Conservation (phyloP, 176 grass and related monocot species). For the Luzula sylvatica region DNA sequence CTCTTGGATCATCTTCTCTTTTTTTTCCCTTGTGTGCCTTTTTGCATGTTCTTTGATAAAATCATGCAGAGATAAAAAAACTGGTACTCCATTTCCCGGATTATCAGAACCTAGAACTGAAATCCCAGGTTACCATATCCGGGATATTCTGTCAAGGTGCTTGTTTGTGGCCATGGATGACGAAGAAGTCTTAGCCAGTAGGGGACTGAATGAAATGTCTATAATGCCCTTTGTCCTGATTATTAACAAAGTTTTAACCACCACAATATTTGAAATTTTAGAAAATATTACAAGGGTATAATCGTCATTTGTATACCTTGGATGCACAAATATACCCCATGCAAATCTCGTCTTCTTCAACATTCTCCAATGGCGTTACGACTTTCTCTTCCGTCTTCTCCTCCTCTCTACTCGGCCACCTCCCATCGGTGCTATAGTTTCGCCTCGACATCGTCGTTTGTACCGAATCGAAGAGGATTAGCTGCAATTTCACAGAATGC, state of each 20-base stretch:
- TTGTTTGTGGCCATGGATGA: neutral
- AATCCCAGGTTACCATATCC: too few species aligned
- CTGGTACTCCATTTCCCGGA: too few species aligned
- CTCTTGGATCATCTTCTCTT: too few species aligned
- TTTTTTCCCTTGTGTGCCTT: too few species aligned
- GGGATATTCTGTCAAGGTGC: too few species aligned
- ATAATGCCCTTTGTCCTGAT: constrained; percentile 3
- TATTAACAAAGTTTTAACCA: neutral
- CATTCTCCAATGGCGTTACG: constrained; percentile 53
- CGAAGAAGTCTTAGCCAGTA: neutral
- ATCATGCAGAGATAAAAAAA: too few species aligned
- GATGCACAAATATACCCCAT: neutral
- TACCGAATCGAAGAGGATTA: neutral
- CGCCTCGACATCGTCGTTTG: constrained; percentile 18
- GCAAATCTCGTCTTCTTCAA: neutral
- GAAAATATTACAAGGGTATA: neutral
- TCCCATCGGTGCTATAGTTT: constrained; percentile 11
- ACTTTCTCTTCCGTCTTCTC: constrained; percentile 50
- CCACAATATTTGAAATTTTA: constrained; percentile 11
- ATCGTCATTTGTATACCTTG: constrained; percentile 4
- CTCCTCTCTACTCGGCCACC: constrained; percentile 38
- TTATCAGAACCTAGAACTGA: too few species aligned
- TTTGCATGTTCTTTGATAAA: too few species aligned
- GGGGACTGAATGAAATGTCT: neutral
- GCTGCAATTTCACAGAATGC: neutral